Percentiles rank a stretch among this genome's conserved stretches.
These are phyloP conservation scores for Aspergillus egyptiacus DNA, from an alignment of 495 filamentous ascomycete species.

Conservation along the genomic window DNA sequence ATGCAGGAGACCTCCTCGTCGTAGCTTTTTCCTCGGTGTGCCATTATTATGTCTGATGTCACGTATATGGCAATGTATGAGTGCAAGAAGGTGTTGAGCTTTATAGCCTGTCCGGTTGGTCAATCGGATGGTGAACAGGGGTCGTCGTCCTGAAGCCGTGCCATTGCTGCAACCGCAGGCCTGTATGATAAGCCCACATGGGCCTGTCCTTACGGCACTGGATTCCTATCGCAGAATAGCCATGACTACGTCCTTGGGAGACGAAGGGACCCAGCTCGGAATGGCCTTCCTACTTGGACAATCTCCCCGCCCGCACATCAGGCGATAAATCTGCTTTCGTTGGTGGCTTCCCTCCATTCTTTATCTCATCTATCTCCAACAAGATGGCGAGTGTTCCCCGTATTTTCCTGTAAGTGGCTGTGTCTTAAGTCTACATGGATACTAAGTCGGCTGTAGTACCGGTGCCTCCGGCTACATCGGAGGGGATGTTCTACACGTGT, in stretches of 20 bases:
- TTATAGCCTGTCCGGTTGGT: no score
- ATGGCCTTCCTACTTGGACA: not conserved
- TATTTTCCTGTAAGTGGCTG: not conserved
- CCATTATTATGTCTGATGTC: conserved; percentile 20
- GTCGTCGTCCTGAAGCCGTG: no score
- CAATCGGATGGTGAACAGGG: no score
- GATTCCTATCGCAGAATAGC: not conserved
- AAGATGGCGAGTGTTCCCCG: not conserved
- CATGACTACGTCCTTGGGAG: no score
- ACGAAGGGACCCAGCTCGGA: not conserved
- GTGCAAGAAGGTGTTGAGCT: no score
- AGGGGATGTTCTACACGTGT: conserved; percentile 53
- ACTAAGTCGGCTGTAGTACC: conserved; percentile 35
- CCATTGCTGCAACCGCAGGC: no score
- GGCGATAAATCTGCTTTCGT: not conserved
- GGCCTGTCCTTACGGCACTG: not conserved
- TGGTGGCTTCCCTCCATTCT: not conserved
- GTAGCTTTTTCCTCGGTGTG: conserved; percentile 27
- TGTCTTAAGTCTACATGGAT: no score
- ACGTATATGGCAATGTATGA: no score
- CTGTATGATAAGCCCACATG: not conserved
- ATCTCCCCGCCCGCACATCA: not conserved
- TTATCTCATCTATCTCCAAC: not conserved
- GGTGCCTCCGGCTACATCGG: conserved; percentile 64
- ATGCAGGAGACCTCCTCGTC: conserved; percentile 33